Conservation (phyloP, 129 eudicot species). For the Dittrichia graveolens region DNA sequence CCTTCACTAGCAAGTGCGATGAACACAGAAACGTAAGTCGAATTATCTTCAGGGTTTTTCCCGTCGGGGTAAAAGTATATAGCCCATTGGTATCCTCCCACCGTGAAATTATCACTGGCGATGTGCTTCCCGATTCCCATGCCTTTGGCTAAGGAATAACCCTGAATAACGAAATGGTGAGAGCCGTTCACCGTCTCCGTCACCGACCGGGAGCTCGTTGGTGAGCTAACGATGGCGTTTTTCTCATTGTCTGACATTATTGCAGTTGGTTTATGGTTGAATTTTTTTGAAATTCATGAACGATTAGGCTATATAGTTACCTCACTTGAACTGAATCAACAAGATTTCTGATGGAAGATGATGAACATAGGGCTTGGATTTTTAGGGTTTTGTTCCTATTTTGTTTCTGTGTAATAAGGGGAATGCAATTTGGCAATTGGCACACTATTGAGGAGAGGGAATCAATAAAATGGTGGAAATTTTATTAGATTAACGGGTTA, state of each 20-base stretch:
- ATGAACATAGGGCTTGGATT: slow-evolving; percentile 10
- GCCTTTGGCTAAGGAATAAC: slow-evolving; percentile 82
- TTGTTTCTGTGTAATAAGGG: slow-evolving; percentile 13
- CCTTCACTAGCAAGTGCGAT: slow-evolving; percentile 91
- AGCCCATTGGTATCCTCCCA: slow-evolving; percentile 94
- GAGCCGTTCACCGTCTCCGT: slow-evolving; percentile 84
- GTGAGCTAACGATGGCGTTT: slow-evolving; percentile 41
- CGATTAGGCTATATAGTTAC: slow-evolving; percentile 2
- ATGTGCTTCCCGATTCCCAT: slow-evolving; percentile 90
- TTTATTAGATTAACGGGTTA: no score
- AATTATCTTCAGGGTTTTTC: slow-evolving; percentile 83
- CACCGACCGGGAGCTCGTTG: slow-evolving; percentile 68
- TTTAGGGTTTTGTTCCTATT: slow-evolving; percentile 31
- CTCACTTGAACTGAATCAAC: slow-evolving; percentile 17
- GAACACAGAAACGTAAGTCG: slow-evolving; percentile 77
- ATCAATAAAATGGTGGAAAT: no score
- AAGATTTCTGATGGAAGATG: neutral
- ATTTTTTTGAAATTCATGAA: slow-evolving; percentile 21
- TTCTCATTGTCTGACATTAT: slow-evolving; percentile 35
- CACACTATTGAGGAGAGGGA: no score
- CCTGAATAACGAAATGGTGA: slow-evolving; percentile 74
- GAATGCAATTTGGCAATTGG: neutral
- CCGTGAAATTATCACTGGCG: slow-evolving; percentile 82
- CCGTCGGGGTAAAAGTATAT: slow-evolving; percentile 87
- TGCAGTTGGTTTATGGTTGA: neutral